Conservation (phyloP, 768 basidiomycete species). For the Mrakia frigida region DNA sequence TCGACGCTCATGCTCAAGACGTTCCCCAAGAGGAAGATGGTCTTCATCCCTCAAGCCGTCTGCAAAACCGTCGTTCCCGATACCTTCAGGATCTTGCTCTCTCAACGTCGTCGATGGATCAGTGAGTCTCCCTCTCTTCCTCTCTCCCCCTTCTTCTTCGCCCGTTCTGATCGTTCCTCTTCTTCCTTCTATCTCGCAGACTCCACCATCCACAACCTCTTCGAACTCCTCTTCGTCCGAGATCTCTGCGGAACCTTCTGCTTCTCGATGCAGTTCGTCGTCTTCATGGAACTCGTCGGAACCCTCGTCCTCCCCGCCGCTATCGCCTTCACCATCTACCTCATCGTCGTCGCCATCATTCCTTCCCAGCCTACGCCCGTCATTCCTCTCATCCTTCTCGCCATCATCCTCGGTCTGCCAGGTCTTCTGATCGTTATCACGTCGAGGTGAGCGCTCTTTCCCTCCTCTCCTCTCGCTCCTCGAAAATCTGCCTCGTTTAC, state of each 20-base stretch:
- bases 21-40: conserved; percentile 98
- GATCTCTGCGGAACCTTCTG: conserved; percentile 99
- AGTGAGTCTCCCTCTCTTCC: conserved; percentile 42
- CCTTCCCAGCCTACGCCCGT: conserved; percentile 65
- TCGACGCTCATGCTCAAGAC: conserved; percentile 97
- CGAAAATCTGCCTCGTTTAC: no score
- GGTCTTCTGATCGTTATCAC: conserved; percentile 94
- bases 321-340: conserved; percentile 92
- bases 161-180: not conserved
- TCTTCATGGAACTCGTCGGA: conserved; percentile 91
- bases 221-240: conserved; percentile 87
- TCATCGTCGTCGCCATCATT: conserved; percentile 80
- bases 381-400: conserved; percentile 86
- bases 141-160: not conserved
- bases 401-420: conserved; percentile 91
- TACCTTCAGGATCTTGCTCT: conserved; percentile 85
- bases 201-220: conserved; percentile 94
- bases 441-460: conserved; percentile 46
- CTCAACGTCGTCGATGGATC: conserved; percentile 98
- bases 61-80: conserved; percentile 99
- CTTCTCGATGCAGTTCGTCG: conserved; percentile 65
- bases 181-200: conserved; percentile 41
- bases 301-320: conserved; percentile 95
- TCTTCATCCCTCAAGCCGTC: conserved; percentile 97
- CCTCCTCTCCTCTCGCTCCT: no score